phyloP scores from a whole-genome alignment of 148 eudicot species.

The Rhododendron henanense region DNA sequence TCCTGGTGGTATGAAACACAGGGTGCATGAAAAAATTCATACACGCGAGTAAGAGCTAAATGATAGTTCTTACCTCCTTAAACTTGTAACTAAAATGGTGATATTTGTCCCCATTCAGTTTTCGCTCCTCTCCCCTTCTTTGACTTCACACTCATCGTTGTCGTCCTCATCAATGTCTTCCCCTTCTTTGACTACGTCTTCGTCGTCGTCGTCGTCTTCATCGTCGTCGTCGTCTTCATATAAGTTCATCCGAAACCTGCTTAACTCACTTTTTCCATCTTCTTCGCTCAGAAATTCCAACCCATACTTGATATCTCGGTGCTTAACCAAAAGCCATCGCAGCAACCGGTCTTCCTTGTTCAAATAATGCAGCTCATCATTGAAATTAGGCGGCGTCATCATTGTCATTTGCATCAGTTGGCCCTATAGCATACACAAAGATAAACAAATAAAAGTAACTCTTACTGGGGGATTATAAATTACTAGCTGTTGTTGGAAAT shows the following conservation, averaged over 20 bases:
- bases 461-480: not conserved
- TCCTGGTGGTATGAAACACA: not conserved
- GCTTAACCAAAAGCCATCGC: slow-evolving; percentile 87
- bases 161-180: slow-evolving; percentile 16
- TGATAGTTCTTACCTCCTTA: not conserved
- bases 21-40: not conserved
- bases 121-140: slow-evolving; percentile 11
- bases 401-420: slow-evolving; percentile 87
- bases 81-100: not conserved
- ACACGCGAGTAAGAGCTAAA: not conserved
- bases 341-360: slow-evolving; percentile 92
- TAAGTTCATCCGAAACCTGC: slow-evolving; percentile 24
- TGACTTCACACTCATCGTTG: slow-evolving; percentile 14
- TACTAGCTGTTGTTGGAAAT: not conserved
- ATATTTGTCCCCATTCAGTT: not conserved
- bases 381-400: slow-evolving; percentile 90
- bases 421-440: slow-evolving; percentile 38
- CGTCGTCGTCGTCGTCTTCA: not conserved
- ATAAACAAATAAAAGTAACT: not conserved
- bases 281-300: slow-evolving; percentile 26
- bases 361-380: slow-evolving; percentile 77
- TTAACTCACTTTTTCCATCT: slow-evolving; percentile 24
- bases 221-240: slow-evolving; percentile 26
- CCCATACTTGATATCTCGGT: slow-evolving; percentile 50
- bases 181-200: slow-evolving; percentile 24